Evolutionary conservation across 108 stramenopile species (phyloP).

Genomic region (Nannochloropsis gaditana): DNA sequence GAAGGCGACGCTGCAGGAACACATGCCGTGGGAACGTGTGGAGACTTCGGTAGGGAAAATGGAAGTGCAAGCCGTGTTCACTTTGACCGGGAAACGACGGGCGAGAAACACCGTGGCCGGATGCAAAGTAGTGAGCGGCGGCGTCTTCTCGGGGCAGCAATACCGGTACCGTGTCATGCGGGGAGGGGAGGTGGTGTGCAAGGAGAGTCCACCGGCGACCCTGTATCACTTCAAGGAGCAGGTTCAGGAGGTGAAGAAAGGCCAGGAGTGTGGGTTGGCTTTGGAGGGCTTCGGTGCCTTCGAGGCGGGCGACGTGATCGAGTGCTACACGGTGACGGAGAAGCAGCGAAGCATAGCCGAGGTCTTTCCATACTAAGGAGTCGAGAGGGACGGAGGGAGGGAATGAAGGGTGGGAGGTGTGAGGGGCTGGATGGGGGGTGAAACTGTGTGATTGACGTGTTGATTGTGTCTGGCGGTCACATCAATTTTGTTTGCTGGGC

Average conservation of each 20-base stretch:
- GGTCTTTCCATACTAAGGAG: not conserved
- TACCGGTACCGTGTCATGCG: constrained; percentile 2
- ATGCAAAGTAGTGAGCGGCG: not conserved
- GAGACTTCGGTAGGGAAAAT: not conserved
- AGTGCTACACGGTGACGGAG: constrained; percentile 44
- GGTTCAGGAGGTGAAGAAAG: constrained; percentile 51
- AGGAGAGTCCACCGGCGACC: not conserved
- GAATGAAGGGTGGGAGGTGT: not conserved
- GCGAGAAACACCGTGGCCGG: not conserved
- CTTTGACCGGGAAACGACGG: not conserved
- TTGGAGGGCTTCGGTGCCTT: constrained; percentile 48
- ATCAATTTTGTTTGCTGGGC: no score
- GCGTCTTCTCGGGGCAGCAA: not conserved
- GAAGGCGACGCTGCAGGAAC: not conserved
- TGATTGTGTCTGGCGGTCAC: no score
- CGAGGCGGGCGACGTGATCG: constrained; percentile 49
- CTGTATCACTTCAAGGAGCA: constrained; percentile 69
- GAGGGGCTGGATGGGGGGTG: not conserved
- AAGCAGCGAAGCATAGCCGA: not conserved
- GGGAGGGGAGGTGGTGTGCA: not conserved
- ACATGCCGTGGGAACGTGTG: not conserved
- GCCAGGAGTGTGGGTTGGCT: constrained; percentile 54
- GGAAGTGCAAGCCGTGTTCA: constrained; percentile 1
- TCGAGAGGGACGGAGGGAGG: not conserved
- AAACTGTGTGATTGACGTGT: no score